These are phyloP conservation scores for Volvariella surrecta DNA, from an alignment of 1,284 basidiomycete genomes.

Conservation along the genomic window DNA sequence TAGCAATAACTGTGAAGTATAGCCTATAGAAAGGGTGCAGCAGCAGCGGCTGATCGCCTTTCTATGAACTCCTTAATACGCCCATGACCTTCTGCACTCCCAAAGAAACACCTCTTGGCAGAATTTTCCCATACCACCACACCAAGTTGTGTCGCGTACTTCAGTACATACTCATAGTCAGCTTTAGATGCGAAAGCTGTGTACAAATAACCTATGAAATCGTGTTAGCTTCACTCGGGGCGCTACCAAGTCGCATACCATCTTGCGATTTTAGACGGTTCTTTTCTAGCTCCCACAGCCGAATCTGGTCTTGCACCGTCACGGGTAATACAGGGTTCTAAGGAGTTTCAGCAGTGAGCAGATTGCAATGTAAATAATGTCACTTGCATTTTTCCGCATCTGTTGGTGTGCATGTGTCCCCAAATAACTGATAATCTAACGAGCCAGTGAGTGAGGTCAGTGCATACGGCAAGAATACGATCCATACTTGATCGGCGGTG, in stretches of 20 bases:
- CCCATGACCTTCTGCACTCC: constrained; percentile 68
- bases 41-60: background rate
- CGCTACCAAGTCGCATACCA: constrained; percentile 46
- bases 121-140: constrained; percentile 77
- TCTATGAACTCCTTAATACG: background rate
- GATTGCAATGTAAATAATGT: constrained; percentile 12
- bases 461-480: constrained; percentile 15
- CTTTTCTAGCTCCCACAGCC: constrained; percentile 96
- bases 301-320: constrained; percentile 96
- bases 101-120: constrained; percentile 75
- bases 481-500: constrained; percentile 81
- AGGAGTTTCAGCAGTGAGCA: constrained; percentile 10
- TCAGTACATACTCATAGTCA: constrained; percentile 82
- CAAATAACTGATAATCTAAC: constrained; percentile 91
- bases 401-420: constrained; percentile 94
- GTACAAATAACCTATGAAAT: constrained; percentile 77
- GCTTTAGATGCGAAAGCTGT: constrained; percentile 79
- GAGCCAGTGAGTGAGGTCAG: constrained; percentile 9
- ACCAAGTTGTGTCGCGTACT: constrained; percentile 78
- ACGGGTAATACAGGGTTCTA: constrained; percentile 88
- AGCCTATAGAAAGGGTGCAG: too few species aligned
- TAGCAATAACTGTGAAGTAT: too few species aligned
- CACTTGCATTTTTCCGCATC: constrained; percentile 86
- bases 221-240: constrained; percentile 11
- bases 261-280: constrained; percentile 85